Evolutionary conservation across 1,284 basidiomycete genomes (phyloP), one percentile per base, ranked within the genome.

Genomic region (Peniophora sp.): DNA sequence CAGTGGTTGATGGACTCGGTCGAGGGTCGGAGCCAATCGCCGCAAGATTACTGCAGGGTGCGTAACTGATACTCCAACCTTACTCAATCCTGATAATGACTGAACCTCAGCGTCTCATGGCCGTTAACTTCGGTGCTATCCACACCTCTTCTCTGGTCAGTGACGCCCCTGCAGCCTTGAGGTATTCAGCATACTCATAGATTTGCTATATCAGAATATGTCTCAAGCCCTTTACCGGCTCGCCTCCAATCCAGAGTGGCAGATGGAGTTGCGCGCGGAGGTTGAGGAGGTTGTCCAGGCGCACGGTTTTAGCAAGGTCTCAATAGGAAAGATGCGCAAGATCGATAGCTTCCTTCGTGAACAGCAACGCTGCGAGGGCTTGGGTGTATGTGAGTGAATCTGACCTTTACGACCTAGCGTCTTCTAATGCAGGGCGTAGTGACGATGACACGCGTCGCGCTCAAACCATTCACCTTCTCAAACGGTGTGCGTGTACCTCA

Each of bases 1-100:
- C 64, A 65, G 22, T 75, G 74, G 73, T 58, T 77, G 16, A 64
- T 75, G 58, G 69, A 70, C n/a, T 62, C 63, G 16, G 66, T 67
- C 14, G 56, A 55, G 48, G 65, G 59, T 27, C 61, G 60, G 45
- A 64, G 65, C 20, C 61, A 57, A 53, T 69, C 59, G 45, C 58
- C 64, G 47, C 63, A 55, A 23, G 64, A 61, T 49, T 61, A 32
- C 27, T 32, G 27, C 27, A 32, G 27, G 27, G 27, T 32, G 12
- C 27, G 27, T 12, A 5, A 6, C 12, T 32, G 6, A n/a, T n/a
- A n/a, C n/a, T n/a, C n/a, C 12, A 12, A 32, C 27, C 5, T 32
- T n/a, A n/a, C n/a, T n/a, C n/a, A n/a, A 32, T 12, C 12, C 27
- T 12, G 12, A 32, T 6, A 32, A 5, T 12, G 12, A 32, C 12